phyloP scores from a whole-genome alignment of 2,329 filamentous ascomycete species.

The Sclerotinia spermophila region DNA sequence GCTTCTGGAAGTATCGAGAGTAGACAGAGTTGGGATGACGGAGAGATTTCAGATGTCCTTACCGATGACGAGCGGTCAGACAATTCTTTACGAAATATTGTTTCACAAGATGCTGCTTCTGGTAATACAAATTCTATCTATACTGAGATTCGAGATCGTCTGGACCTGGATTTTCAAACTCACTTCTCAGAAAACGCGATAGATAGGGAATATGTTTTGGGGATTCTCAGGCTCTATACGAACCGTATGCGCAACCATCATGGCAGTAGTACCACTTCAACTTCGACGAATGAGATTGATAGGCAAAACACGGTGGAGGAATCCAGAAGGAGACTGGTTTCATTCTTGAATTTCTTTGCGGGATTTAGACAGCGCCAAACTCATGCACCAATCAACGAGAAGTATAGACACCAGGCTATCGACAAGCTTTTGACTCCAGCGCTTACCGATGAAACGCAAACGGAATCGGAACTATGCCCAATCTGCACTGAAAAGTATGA shows the following conservation, averaged over 20 bases:
- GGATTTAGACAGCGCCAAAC: no score
- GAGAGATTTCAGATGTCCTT: no score
- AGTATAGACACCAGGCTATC: neutral
- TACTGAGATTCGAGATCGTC: neutral
- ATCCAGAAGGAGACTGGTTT: no score
- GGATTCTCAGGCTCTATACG: neutral
- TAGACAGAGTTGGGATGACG: no score
- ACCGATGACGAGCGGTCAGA: neutral
- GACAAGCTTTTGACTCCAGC: neutral
- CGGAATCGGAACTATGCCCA: neutral
- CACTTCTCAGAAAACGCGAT: fast-evolving
- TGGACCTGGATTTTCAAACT: neutral
- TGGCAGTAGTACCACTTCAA: neutral
- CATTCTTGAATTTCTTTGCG: no score
- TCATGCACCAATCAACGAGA: no score
- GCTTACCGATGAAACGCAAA: neutral
- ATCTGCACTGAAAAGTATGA: neutral
- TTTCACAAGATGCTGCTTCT: neutral
- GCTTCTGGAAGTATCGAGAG: neutral
- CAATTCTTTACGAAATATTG: neutral
- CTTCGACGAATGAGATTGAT: neutral
- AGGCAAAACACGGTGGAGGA: no score
- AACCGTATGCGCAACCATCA: neutral
- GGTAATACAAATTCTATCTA: neutral
- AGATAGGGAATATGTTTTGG: no score